Evolutionary conservation across 2,329 filamentous ascomycete genomes (phyloP).

Genomic region (Colletotrichum sp.): DNA sequence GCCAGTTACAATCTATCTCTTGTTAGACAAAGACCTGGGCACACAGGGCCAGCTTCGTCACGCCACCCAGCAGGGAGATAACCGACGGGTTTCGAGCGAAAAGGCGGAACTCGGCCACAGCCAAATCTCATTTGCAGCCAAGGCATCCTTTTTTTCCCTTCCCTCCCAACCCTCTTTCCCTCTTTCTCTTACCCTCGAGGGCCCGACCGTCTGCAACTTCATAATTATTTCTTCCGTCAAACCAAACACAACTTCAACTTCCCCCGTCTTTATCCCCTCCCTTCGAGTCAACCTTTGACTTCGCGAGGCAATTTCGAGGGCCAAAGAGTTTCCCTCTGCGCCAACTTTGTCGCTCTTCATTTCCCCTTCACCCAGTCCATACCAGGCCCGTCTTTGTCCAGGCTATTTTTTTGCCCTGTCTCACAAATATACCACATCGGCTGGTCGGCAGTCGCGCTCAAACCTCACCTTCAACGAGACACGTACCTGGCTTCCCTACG

Average conservation of each 20-base stretch:
- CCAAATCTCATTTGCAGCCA: conserved; percentile 18
- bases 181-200: neutral
- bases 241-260: neutral
- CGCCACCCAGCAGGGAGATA: conserved; percentile 17
- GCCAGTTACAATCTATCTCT: neutral
- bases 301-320: neutral
- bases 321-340: neutral
- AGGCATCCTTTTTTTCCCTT: conserved; percentile 14
- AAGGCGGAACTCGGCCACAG: conserved; percentile 20
- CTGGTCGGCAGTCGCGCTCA: conserved; percentile 10
- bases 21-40: conserved; percentile 3
- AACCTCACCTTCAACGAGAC: conserved; percentile 10
- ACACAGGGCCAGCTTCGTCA: conserved; percentile 9
- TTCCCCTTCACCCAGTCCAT: conserved; percentile 15
- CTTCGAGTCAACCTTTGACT: neutral
- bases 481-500: neutral
- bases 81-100: conserved; percentile 20
- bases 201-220: conserved; percentile 13
- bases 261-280: neutral
- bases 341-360: conserved; percentile 18
- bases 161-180: neutral
- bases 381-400: conserved; percentile 13
- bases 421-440: conserved; percentile 17
- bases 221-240: neutral
- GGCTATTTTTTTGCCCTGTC: conserved; percentile 13